Evolutionary conservation across 75 land plant genomes (phyloP).

Genomic region (Sequoia sempervirens): DNA sequence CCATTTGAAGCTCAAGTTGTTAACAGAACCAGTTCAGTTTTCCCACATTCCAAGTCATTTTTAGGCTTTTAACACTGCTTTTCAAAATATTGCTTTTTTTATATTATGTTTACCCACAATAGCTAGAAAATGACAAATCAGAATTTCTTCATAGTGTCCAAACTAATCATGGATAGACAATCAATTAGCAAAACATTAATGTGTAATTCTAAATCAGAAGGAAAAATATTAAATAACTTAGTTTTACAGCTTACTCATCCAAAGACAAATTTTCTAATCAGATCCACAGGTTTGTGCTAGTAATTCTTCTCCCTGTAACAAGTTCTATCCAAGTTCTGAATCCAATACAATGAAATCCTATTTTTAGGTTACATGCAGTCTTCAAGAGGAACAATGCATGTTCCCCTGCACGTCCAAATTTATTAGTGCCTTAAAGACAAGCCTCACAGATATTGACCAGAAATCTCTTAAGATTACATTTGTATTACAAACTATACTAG

Average conservation of each 20-base stretch:
- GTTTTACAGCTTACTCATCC: neutral
- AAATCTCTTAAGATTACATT: neutral
- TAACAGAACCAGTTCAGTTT: too few relatives aligned
- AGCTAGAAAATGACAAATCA: neutral
- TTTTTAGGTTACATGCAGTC: neutral
- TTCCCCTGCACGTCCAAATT: neutral
- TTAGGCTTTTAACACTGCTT: too few relatives aligned
- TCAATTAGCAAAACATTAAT: neutral
- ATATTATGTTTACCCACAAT: neutral
- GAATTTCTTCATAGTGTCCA: neutral
- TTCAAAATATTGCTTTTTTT: too few relatives aligned
- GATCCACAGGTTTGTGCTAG: neutral
- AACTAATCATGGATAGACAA: neutral
- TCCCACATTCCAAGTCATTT: too few relatives aligned
- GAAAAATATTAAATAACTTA: neutral
- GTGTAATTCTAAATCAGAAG: neutral
- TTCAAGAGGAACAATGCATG: neutral
- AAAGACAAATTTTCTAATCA: neutral
- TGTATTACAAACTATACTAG: neutral
- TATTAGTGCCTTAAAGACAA: neutral
- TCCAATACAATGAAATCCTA: neutral
- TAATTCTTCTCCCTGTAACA: neutral
- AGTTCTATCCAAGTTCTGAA: neutral
- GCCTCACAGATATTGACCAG: neutral
- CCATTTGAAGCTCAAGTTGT: neutral